Evolutionary conservation across 306 rosid genomes (phyloP).

Genomic region (Inga laurina): DNA sequence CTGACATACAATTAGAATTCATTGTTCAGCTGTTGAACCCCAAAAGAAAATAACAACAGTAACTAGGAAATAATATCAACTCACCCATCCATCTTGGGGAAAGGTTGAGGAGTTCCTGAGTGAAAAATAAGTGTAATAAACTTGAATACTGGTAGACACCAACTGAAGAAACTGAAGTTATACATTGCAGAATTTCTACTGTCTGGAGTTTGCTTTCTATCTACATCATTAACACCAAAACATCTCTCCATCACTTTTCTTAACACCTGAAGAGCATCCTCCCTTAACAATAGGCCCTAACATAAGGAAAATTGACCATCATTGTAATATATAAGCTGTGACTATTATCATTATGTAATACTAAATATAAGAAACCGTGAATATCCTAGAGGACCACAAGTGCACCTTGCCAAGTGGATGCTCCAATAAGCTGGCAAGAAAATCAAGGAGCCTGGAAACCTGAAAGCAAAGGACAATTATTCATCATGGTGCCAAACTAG

Average conservation of each 20-base stretch:
- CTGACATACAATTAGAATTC: constrained; percentile 47
- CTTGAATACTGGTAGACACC: constrained; percentile 87
- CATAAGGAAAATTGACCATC: constrained; percentile 23
- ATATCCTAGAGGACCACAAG: not conserved
- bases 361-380: constrained; percentile 14
- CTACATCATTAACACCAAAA: constrained; percentile 53
- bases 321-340: constrained; percentile 5
- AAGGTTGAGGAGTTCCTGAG: constrained; percentile 48
- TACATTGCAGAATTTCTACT: constrained; percentile 50
- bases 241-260: constrained; percentile 65
- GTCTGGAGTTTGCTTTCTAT: constrained; percentile 54
- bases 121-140: constrained; percentile 60
- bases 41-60: not conserved
- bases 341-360: constrained; percentile 8
- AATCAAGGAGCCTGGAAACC: constrained; percentile 89
- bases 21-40: constrained; percentile 19
- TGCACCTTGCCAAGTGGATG: constrained; percentile 90
- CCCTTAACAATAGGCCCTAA: constrained; percentile 71
- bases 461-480: constrained; percentile 41
- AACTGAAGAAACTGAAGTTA: constrained; percentile 49
- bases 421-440: constrained; percentile 86
- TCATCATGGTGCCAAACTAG: constrained; percentile 18
- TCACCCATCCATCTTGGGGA: constrained; percentile 57
- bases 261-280: constrained; percentile 59
- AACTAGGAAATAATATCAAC: constrained; percentile 40